Percentiles rank a stretch among this genome's conserved stretches.
phyloP scores from a whole-genome alignment of 1,139 yeast genomes.

The Spathaspora sp. region DNA sequence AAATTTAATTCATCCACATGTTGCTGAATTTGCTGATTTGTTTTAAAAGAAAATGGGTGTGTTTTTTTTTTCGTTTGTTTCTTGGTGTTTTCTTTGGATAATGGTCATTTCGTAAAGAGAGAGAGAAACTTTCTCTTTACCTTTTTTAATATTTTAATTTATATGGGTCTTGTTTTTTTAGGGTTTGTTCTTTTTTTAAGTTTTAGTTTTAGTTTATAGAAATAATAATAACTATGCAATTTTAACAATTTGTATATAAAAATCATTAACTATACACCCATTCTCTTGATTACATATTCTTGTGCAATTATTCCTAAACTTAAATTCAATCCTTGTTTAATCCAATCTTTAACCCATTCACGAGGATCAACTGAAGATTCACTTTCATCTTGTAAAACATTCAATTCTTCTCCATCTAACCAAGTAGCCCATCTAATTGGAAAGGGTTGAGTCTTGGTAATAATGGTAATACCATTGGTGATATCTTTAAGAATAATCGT shows the following conservation, averaged over 20 bases:
- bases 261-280: constrained; percentile 56
- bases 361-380: constrained; percentile 62
- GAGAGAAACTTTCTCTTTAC: background rate
- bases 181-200: too few species aligned
- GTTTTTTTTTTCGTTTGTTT: background rate
- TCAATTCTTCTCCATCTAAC: constrained; percentile 56
- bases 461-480: constrained; percentile 70
- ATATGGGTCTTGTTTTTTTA: constrained; percentile 1
- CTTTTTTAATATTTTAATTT: background rate
- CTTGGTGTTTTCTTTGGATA: background rate
- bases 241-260: background rate
- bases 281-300: constrained; percentile 83
- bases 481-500: constrained; percentile 74
- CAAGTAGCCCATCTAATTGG: constrained; percentile 89
- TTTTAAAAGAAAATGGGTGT: constrained; percentile 27
- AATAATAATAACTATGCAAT: background rate
- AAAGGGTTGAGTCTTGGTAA: constrained; percentile 83
- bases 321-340: constrained; percentile 75
- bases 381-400: constrained; percentile 18
- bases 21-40: constrained; percentile 50
- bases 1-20: constrained; percentile 42
- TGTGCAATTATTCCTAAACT: constrained; percentile 88
- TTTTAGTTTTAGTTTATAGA: background rate
- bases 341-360: constrained; percentile 96
- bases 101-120: background rate